These are phyloP conservation scores for Cordyceps farinosa DNA, from an alignment of 2,329 filamentous ascomycete species.

Conservation along the genomic window DNA sequence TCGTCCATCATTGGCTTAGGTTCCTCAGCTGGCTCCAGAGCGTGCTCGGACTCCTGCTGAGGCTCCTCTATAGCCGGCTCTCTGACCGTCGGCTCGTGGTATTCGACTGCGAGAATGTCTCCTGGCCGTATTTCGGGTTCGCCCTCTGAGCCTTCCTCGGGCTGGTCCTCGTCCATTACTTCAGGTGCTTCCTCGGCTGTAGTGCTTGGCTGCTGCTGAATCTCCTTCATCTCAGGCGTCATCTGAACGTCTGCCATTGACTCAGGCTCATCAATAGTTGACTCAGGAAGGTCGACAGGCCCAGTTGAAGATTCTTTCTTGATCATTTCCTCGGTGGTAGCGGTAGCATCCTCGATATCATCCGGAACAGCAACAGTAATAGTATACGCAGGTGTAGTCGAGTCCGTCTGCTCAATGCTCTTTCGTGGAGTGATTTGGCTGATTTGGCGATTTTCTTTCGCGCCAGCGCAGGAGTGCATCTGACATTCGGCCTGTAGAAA, in stretches of 20 bases:
- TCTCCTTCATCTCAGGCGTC: background rate
- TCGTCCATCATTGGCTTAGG: background rate
- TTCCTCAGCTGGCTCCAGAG: background rate
- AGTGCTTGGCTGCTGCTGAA: conserved; percentile 24
- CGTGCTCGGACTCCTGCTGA: conserved; percentile 15
- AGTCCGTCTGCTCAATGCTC: background rate
- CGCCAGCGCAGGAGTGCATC: conserved; percentile 63
- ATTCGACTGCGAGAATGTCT: conserved; percentile 7
- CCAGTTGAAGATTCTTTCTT: background rate
- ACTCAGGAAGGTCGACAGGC: conserved; percentile 23
- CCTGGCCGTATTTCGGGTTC: conserved; percentile 26
- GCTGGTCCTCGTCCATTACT: conserved; percentile 1
- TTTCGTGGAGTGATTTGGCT: background rate
- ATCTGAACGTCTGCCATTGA: conserved; percentile 10
- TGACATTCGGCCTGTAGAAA: conserved; percentile 74
- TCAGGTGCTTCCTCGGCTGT: background rate
- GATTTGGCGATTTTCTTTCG: conserved; percentile 30
- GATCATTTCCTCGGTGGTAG: background rate
- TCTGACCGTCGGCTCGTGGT: conserved; percentile 7
- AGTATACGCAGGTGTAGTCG: conserved; percentile 8
- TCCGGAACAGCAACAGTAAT: background rate
- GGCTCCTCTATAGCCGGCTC: conserved; percentile 21
- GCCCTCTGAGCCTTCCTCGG: conserved; percentile 36
- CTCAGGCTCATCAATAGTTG: conserved; percentile 18
- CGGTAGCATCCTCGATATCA: background rate